Conservation (phyloP, 352 stramenopile species). For the Globisporangium middletonii region DNA sequence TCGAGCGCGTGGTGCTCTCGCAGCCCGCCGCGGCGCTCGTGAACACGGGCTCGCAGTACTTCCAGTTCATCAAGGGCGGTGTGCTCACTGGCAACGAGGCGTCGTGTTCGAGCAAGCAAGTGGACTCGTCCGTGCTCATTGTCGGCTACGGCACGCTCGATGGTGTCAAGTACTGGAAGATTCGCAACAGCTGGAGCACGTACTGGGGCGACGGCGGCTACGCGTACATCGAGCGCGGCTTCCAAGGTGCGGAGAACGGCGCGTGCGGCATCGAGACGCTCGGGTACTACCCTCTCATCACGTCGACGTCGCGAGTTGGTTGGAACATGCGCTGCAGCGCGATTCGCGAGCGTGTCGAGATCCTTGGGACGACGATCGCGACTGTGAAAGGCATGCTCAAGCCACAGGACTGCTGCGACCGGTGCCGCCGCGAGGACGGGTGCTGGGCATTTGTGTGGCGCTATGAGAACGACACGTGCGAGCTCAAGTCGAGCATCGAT, state of each 20-base stretch:
- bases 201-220: constrained; percentile 64
- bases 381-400: background rate
- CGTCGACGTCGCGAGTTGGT: background rate
- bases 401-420: constrained; percentile 6
- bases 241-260: constrained; percentile 32
- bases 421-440: constrained; percentile 5
- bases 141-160: constrained; percentile 48
- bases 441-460: constrained; percentile 10
- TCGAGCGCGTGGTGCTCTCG: constrained; percentile 37
- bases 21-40: constrained; percentile 50
- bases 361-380: constrained; percentile 7
- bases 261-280: constrained; percentile 44
- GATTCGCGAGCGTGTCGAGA: background rate
- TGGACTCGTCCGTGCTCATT: constrained; percentile 41
- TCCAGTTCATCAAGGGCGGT: constrained; percentile 56
- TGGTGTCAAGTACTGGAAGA: constrained; percentile 40
- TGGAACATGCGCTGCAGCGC: background rate
- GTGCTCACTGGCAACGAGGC: constrained; percentile 48
- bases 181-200: constrained; percentile 71
- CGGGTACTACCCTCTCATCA: constrained; percentile 13
- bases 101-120: constrained; percentile 22
- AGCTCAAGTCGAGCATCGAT: constrained; percentile 12
- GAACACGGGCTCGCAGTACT: constrained; percentile 43
- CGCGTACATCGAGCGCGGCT: constrained; percentile 49
- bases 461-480: constrained; percentile 1